Evolutionary conservation across 108 stramenopile genomes (phyloP).

Genomic region (Stephanodiscus triporus): DNA sequence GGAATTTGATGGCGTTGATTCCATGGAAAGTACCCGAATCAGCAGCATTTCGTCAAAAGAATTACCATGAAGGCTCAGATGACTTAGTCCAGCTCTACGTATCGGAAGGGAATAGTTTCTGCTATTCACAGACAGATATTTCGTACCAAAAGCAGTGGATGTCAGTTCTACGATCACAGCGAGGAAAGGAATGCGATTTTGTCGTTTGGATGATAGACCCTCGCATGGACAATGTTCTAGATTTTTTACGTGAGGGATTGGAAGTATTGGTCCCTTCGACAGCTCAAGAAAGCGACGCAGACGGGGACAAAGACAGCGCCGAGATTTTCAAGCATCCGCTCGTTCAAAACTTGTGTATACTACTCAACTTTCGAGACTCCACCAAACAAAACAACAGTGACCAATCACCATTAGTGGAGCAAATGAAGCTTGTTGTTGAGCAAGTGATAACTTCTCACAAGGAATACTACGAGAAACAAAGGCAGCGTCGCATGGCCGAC

Average conservation of each 20-base stretch:
- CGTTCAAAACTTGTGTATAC: conserved; percentile 44
- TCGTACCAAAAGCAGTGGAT: neutral
- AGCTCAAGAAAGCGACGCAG: neutral
- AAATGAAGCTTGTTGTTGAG: conserved; percentile 10
- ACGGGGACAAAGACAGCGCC: conserved; percentile 2
- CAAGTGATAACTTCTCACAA: conserved; percentile 6
- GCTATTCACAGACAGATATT: neutral
- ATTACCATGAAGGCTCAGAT: conserved; percentile 2
- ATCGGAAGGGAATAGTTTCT: conserved; percentile 29
- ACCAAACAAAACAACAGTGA: neutral
- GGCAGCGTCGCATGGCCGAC: neutral
- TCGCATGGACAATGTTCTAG: conserved; percentile 25
- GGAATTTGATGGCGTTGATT: conserved; percentile 46
- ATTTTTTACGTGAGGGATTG: conserved; percentile 30
- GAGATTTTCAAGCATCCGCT: conserved; percentile 18
- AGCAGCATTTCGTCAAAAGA: conserved; percentile 6
- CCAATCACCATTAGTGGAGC: conserved; percentile 9
- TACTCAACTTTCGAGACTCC: conserved; percentile 49
- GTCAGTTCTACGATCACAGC: conserved; percentile 13
- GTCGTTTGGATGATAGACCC: conserved; percentile 45
- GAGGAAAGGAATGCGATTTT: conserved; percentile 37
- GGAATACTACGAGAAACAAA: neutral
- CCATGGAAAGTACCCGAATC: conserved; percentile 40
- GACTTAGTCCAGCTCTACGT: conserved; percentile 34
- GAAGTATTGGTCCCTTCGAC: conserved; percentile 31